Base-by-base conservation (phyloP, 2,329 filamentous ascomycete genomes). In the Fusarium incarnatum region DNA sequence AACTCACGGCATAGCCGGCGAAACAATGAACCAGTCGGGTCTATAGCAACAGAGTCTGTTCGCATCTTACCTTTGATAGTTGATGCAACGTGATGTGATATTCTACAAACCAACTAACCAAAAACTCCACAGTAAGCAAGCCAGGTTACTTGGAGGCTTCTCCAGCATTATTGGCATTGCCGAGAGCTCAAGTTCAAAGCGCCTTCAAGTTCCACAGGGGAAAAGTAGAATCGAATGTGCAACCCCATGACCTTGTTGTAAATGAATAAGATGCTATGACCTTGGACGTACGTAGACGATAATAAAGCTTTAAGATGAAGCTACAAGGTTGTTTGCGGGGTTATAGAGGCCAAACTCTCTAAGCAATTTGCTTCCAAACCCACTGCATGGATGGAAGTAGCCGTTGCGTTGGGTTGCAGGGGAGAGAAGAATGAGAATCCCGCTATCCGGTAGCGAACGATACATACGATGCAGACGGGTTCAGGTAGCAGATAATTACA, bases 301-400 rank as follows among this genome's bases (percentile, higher is more conserved):
- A 41, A 20, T 18, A 28, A 53, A 10, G 23, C 49, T 52, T 53
- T 55, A 56, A 64, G 62, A 70, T 68, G 62, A 70, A 68, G 34
- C 25, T 48, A 45, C 62, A 42, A 52, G 63, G 66, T 70, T 71
- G 28, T 60, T 68, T 70, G 62, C 58, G 67, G 67, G 67, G 53
- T 70, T 67, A 20, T 28, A 50, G 25, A 54, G 57, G 25, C 62
- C 67, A 50, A 70, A 64, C 44, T 48, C 53, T 49, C 22, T 28
- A 48, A 58, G 68, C 47, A 70, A 70, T 70, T 64, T 70, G 50
- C 63, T 68, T 50, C 56, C 42, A 54, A 54, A 59, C 46, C 68
- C 67, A 71, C 67, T 46, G 42, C 27, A 42, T 41, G 59, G 60
- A 66, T 37, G 34, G 34, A n/a, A 37, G 34, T 37, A 37, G 34